Conservation (phyloP, 2,329 filamentous ascomycete genomes). For the Cordyceps sp. region DNA sequence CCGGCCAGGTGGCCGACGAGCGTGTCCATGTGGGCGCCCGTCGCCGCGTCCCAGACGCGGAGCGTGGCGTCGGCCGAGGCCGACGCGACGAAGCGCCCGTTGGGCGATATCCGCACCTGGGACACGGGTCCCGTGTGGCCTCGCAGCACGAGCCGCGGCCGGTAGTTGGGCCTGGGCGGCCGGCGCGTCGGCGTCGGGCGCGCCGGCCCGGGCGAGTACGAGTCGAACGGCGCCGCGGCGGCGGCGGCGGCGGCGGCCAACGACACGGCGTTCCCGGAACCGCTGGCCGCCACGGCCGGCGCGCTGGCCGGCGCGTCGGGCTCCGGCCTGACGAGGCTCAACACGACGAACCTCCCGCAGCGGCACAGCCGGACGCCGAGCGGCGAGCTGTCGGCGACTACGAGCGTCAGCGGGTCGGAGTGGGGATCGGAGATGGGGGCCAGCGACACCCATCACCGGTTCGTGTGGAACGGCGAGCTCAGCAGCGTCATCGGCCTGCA, state of each 20-base stretch:
- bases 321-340: conserved; percentile 13
- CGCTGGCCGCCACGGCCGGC: too few species aligned
- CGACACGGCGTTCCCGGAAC: too few species aligned
- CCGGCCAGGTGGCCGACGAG: conserved; percentile 88
- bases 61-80: conserved; percentile 80
- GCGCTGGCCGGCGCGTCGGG: too few species aligned
- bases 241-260: too few species aligned
- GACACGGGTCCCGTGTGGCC: conserved; percentile 71
- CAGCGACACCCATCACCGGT: conserved; percentile 25
- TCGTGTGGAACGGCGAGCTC: conserved; percentile 62
- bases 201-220: conserved; percentile 4
- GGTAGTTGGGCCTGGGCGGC: conserved; percentile 48
- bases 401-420: conserved; percentile 36
- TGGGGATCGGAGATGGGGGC: conserved; percentile 38
- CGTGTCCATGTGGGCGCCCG: conserved; percentile 68
- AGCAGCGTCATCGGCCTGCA: conserved; percentile 89
- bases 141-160: conserved; percentile 49
- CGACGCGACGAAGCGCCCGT: conserved; percentile 78
- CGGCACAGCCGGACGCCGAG: conserved; percentile 21
- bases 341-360: conserved; percentile 21
- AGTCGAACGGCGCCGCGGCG: too few species aligned
- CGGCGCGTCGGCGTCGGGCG: conserved; percentile 24
- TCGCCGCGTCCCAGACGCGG: conserved; percentile 75
- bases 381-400: conserved; percentile 31
- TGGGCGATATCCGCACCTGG: conserved; percentile 78